Evolutionary conservation across 345 rosid species (phyloP).

Genomic region (Dovyalis caffra): DNA sequence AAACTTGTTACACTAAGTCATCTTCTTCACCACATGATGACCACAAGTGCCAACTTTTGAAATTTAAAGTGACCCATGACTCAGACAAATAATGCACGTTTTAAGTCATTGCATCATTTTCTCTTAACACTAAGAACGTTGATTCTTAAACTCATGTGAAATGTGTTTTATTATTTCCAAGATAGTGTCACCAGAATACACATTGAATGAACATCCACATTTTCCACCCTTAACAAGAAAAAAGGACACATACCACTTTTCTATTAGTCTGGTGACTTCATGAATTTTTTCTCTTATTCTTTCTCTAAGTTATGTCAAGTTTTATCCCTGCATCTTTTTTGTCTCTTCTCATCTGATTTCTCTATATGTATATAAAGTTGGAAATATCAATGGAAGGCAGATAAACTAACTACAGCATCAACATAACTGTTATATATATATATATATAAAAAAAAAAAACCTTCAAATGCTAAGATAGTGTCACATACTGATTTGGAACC

Average conservation of each 20-base stretch:
- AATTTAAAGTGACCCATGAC: not conserved
- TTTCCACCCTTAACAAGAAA: too few relatives aligned
- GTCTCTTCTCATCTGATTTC: not conserved
- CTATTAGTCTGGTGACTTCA: not conserved
- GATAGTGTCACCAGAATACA: too few relatives aligned
- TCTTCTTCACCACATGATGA: not conserved
- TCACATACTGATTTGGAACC: constrained; percentile 70
- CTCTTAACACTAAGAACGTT: too few relatives aligned
- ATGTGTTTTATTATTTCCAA: too few relatives aligned
- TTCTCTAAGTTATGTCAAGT: not conserved
- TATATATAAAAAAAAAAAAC: not conserved
- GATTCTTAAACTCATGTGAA: too few relatives aligned
- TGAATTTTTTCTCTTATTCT: not conserved
- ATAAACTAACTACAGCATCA: not conserved
- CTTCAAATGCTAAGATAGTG: constrained; percentile 23
- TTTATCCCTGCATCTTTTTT: not conserved
- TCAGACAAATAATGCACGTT: not conserved
- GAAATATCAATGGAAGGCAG: not conserved
- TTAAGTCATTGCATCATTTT: too few relatives aligned
- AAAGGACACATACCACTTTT: too few relatives aligned
- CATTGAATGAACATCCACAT: too few relatives aligned
- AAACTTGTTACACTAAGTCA: not conserved
- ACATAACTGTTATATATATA: not conserved
- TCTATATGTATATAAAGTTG: not conserved
- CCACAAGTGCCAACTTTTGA: not conserved